Base-by-base conservation (phyloP, 106 monocot genomes). In the Dendrobium officinale region DNA sequence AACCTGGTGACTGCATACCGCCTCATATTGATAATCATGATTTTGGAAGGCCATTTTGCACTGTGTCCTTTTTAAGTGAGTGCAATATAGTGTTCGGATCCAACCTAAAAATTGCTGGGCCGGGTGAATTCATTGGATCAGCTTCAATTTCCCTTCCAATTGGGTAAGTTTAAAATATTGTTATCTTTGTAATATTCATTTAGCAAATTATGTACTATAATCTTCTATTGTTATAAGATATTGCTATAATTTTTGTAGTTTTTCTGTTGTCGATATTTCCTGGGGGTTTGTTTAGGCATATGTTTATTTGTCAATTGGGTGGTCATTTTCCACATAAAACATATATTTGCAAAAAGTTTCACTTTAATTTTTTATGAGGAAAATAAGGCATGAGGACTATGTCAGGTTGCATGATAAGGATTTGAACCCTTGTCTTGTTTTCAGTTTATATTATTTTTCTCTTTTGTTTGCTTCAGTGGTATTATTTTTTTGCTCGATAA, bases 21-120 rank as follows among this genome's bases (percentile, higher is more conserved):
- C 93, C 98, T 44, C 95, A 95, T 72, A 95, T 95, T 24, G 95
- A 95, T 49, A 89, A 82, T 73, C 98, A 95, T 79, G 98, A 99
- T 80, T 99, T 99, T 54, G 70, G 90, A n/a, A 80, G 98, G n/a
- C 98, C 98, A 44, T 91, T 99, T 48, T 85, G 89, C 55, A 95
- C 91, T 0, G 89, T 93, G 5, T 99, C 98, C 3, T 95, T 99
- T 67, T 80, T 99, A 0, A 93, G 91, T 24, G 93, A 95, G 70
- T 99, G 98, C 77, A 73, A 90, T 75, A 93, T 99, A 44, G 75
- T 99, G 18, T 99, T 99, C 72, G 98, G 98, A 41, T 61, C 83
- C 7, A 84, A 81, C n/a, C 19, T 97, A 26, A 82, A 85, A 61
- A 37, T 83, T 78, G 79, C 64, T 22, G 94, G 85, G 8, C 75